phyloP scores from a whole-genome alignment of 345 rosid genomes.

The Brassica juncea region DNA sequence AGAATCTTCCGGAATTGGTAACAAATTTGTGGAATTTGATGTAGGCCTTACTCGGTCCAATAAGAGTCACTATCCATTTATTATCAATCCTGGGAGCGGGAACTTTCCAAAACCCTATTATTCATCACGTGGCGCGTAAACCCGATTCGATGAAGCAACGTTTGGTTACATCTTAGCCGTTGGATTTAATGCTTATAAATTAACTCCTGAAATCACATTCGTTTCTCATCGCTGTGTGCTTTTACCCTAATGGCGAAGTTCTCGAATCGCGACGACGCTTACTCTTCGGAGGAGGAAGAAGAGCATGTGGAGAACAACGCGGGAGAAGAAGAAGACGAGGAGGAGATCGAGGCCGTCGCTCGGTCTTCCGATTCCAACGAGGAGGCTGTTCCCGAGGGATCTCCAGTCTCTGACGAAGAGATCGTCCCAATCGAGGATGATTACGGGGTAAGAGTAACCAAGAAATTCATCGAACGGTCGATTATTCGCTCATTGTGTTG shows the following conservation, averaged over 20 bases:
- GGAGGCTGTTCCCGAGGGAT: slow-evolving; percentile 42
- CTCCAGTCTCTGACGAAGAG: slow-evolving; percentile 45
- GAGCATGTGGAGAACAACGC: background rate
- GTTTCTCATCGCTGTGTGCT: background rate
- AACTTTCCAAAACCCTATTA: slow-evolving; percentile 5
- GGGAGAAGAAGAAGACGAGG: background rate
- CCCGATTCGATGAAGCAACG: background rate
- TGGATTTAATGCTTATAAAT: slow-evolving; percentile 1
- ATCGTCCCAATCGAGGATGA: slow-evolving; percentile 35
- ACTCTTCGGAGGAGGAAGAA: slow-evolving; percentile 48
- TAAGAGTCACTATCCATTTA: background rate
- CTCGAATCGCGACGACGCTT: slow-evolving; percentile 54
- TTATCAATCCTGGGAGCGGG: slow-evolving; percentile 10
- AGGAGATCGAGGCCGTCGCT: slow-evolving; percentile 88
- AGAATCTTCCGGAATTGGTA: background rate
- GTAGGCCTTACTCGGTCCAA: background rate
- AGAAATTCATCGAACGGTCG: background rate
- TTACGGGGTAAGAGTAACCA: slow-evolving; percentile 33
- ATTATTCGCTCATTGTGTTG: slow-evolving; percentile 11
- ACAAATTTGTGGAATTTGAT: background rate
- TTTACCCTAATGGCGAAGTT: slow-evolving; percentile 57
- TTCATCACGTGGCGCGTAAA: slow-evolving; percentile 21
- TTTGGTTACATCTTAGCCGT: slow-evolving; percentile 18
- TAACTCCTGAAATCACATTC: background rate
- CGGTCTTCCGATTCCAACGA: slow-evolving; percentile 73